Evolutionary conservation across 1,284 basidiomycete genomes (phyloP), one percentile per base, ranked within the genome.

Genomic region (Termitomyces sp.): DNA sequence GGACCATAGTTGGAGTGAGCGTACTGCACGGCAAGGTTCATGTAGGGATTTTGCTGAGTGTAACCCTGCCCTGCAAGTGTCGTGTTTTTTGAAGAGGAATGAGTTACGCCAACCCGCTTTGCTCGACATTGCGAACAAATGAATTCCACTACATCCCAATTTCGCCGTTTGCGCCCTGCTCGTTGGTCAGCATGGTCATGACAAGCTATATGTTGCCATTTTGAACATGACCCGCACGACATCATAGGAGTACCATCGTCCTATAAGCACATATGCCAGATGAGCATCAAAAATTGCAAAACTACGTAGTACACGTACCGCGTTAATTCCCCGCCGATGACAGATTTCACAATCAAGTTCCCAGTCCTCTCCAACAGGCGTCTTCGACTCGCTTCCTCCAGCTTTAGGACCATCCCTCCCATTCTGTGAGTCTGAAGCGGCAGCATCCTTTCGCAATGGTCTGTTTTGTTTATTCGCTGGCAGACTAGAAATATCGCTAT

Each of bases 331-430:
- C 33, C 74, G 76, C 52, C 78, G 77, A 50, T 78, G 78, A 66
- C 92, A 94, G 19, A 94, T 76, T 64, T 94, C 92, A 67, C 92
- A 94, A 63, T 88, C 84, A 43, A 94, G 73, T 54, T 88, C 82
- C 92, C 92, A 94, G 57, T 87, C 81, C 50, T 84, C 86, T 17
- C 75, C 68, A 31, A 68, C 67, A 49, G 77, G 78, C 21, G 75
- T 79, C 51, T 72, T 78, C 24, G 77, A 71, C n/a, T 55, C 62
- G 38, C 52, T 63, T 28, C 55, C 55, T 28, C 39, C 39, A 31
- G 33, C 41, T 49, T 13, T 38, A 1, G n/a, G 12, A 28, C 24
- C 24, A 4, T 5, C 17, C 10, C 43, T 56, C n/a, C 53, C 53
- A 26, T 53, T 53, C 5, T 62, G 60, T 13, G 30, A 26, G n/a